These are phyloP conservation scores for Prunus padus DNA, from an alignment of 306 rosid species.

Conservation along the genomic window DNA sequence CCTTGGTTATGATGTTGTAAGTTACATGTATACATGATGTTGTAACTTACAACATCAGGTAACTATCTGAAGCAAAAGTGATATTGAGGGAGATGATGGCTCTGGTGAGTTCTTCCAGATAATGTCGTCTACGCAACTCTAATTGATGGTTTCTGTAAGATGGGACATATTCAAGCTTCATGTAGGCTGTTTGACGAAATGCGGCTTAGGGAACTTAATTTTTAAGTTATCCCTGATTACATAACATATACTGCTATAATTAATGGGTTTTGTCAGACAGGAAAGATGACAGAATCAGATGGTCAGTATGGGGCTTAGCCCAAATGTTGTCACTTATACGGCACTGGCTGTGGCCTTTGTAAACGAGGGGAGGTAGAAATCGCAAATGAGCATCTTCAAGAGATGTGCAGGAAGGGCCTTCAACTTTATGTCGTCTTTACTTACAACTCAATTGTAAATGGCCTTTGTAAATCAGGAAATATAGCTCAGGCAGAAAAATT, in stretches of 20 bases:
- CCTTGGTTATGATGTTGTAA: too few species aligned
- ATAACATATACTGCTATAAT: neutral
- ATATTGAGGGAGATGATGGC: neutral
- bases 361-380: neutral
- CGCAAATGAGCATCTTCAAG: neutral
- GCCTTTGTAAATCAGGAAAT: neutral
- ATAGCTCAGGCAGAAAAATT: neutral
- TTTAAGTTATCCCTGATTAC: neutral
- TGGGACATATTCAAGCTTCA: neutral
- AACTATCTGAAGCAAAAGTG: neutral
- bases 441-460: neutral
- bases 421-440: neutral
- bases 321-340: neutral
- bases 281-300: neutral
- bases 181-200: neutral
- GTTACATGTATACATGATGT: too few species aligned
- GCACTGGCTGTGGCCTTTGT: neutral
- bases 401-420: neutral
- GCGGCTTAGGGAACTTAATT: neutral
- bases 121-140: neutral
- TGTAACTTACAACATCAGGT: too few species aligned
- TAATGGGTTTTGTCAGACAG: neutral
- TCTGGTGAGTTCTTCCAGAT: neutral
- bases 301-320: neutral
- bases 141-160: neutral